Conservation (phyloP, 225 moss, liverwort and hornwort species). For the Bryoerythrophyllum caledonicum region DNA sequence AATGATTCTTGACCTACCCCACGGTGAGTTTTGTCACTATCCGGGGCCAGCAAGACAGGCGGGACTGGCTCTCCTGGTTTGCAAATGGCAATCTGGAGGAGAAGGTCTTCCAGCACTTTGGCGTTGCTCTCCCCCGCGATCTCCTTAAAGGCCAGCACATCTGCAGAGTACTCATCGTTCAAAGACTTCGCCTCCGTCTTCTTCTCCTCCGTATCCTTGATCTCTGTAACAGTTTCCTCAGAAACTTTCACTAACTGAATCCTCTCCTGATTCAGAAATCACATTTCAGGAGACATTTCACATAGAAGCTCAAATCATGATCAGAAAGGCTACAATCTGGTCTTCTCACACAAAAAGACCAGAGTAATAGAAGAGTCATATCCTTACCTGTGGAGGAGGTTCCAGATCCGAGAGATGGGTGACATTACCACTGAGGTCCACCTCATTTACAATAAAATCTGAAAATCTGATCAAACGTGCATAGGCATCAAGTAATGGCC, state of each 20-base stretch:
- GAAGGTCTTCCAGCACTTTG: slow-evolving; percentile 55
- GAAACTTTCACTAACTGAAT: slow-evolving; percentile 42
- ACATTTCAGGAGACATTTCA: neutral
- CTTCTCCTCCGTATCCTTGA: slow-evolving; percentile 23
- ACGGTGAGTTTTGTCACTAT: slow-evolving; percentile 88
- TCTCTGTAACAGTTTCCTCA: slow-evolving; percentile 48
- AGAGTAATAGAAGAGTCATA: neutral
- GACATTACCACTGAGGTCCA: slow-evolving; percentile 63
- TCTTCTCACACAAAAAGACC: neutral
- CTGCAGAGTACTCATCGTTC: slow-evolving; percentile 46
- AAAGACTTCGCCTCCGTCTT: slow-evolving; percentile 16
- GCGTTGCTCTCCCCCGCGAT: slow-evolving; percentile 74
- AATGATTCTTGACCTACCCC: slow-evolving; percentile 49
- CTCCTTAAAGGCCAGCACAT: slow-evolving; percentile 67
- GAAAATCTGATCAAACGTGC: slow-evolving; percentile 63
- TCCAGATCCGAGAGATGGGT: slow-evolving; percentile 70
- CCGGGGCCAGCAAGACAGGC: slow-evolving; percentile 73
- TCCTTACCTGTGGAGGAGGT: slow-evolving; percentile 50
- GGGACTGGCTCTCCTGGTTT: slow-evolving; percentile 48
- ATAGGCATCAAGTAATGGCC: slow-evolving; percentile 26
- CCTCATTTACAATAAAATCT: slow-evolving; percentile 95
- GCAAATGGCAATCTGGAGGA: slow-evolving; percentile 59
- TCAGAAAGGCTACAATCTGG: neutral
- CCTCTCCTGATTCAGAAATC: slow-evolving; percentile 42
- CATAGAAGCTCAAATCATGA: slow-evolving; percentile 5